Conservation (phyloP, 108 stramenopile genomes). For the Pseudonitzschia multistriata region DNA sequence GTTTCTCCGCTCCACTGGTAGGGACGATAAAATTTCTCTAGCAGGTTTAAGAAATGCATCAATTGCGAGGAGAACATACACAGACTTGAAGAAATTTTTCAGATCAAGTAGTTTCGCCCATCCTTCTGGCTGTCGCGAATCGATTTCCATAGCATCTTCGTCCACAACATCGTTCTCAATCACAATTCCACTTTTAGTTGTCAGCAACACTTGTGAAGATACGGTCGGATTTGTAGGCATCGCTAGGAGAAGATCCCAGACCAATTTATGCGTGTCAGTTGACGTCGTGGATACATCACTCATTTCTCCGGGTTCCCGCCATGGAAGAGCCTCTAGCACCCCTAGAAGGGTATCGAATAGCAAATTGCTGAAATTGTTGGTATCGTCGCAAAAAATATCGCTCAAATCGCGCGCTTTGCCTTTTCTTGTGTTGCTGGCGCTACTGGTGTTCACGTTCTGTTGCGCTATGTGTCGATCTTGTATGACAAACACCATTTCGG, state of each 20-base stretch:
- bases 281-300: slow-evolving; percentile 14
- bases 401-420: slow-evolving; percentile 48
- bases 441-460: slow-evolving; percentile 5
- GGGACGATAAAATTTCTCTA: slow-evolving; percentile 61
- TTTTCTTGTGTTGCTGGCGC: slow-evolving; percentile 20
- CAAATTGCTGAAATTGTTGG: slow-evolving; percentile 51
- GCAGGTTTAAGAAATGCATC: slow-evolving; percentile 91
- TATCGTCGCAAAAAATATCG: slow-evolving; percentile 57
- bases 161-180: background rate
- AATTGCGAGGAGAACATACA: slow-evolving; percentile 91
- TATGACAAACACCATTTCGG: slow-evolving; percentile 76
- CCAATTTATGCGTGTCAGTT: slow-evolving; percentile 59
- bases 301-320: slow-evolving; percentile 26
- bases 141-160: slow-evolving; percentile 69
- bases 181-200: slow-evolving; percentile 16
- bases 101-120: slow-evolving; percentile 77
- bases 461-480: slow-evolving; percentile 36
- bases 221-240: slow-evolving; percentile 87
- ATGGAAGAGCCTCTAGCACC: slow-evolving; percentile 66
- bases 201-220: slow-evolving; percentile 47
- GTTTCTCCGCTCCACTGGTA: slow-evolving; percentile 33
- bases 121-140: slow-evolving; percentile 37
- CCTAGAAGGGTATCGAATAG: slow-evolving; percentile 69
- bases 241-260: slow-evolving; percentile 92
- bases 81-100: slow-evolving; percentile 71